Evolutionary conservation across 2,329 filamentous ascomycete genomes (phyloP), one percentile per base, ranked within the genome.

Genomic region (Pseudopithomyces chartarum): DNA sequence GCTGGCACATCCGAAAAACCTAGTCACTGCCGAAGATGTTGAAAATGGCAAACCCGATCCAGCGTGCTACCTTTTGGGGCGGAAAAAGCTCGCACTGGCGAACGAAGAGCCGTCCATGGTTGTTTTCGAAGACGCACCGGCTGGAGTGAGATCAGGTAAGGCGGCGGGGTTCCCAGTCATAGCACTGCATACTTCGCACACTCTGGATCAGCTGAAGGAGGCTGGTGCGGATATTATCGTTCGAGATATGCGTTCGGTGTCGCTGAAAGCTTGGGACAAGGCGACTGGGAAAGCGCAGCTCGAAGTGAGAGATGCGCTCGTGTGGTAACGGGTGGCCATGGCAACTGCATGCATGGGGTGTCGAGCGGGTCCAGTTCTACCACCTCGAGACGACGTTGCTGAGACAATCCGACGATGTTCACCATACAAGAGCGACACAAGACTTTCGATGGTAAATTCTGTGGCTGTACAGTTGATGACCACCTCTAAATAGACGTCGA

Each of bases 161-260:
- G 90, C 86, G 0, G 93, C 93, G 10, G 92, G 92, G 1, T 97
- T 90, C 79, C 88, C 85, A 70, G 93, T 97, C 12, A 78, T 96
- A 44, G 93, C 88, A n/a, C 79, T 97, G 52, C 86, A 90, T 54
- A 97, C 92, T 52, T 96, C 91, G 69, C 93, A 97, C 78, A 86
- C 84, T 23, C 80, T 88, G 44, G 85, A 87, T 65, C 85, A 93
- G 78, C 83, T 96, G 48, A 78, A 82, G 58, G 85, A 84, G 45
- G 91, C 92, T 4, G 88, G 86, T n/a, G 91, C 93, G 43, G 92
- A 97, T 79, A 96, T 90, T 88, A 87, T 97, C 50, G 88, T 97
- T 55, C 81, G 82, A 75, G 91, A 97, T 77, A 81, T 97, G 78
- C 81, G 83, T 55, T 92, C 90, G 62, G 85, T 96, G 60, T 85